Evolutionary conservation across 148 eudicot species (phyloP).

Genomic region (Salicornia ramosissima): DNA sequence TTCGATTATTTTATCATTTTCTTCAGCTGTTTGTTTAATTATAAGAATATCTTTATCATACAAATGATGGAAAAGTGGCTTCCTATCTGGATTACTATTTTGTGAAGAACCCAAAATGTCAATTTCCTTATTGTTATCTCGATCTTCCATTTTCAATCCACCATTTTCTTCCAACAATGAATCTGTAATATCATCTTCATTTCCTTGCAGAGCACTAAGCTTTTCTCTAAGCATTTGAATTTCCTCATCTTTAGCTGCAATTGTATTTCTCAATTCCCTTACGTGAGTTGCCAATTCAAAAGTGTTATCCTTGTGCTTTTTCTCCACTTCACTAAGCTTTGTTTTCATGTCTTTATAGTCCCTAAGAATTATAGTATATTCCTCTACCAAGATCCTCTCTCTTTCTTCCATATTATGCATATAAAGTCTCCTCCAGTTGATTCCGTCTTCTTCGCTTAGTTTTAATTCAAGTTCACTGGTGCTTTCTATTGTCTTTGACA

Average conservation of each 20-base stretch:
- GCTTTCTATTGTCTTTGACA: conserved; percentile 23
- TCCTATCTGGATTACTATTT: conserved; percentile 27
- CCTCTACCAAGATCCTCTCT: conserved; percentile 57
- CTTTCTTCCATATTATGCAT: conserved; percentile 59
- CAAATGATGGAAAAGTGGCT: conserved; percentile 42
- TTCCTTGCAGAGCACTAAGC: conserved; percentile 31
- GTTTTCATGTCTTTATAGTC: conserved; percentile 61
- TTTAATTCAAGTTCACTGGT: conserved; percentile 17
- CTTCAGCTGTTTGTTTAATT: conserved; percentile 8
- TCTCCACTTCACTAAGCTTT: conserved; percentile 59
- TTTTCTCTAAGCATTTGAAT: conserved; percentile 44
- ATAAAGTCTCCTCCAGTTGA: conserved; percentile 57
- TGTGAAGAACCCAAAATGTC: background rate
- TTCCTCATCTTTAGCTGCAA: conserved; percentile 54
- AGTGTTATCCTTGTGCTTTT: conserved; percentile 46
- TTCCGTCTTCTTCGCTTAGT: conserved; percentile 37
- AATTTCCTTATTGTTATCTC: conserved; percentile 3
- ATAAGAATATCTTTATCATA: conserved; percentile 24
- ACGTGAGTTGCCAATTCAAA: conserved; percentile 45
- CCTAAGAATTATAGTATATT: conserved; percentile 54
- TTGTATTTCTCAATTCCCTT: conserved; percentile 45
- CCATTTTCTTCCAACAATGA: conserved; percentile 11
- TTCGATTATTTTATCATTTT: background rate
- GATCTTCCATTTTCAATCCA: conserved; percentile 8
- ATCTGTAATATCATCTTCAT: conserved; percentile 13